Conservation (phyloP, 805 yeast species). For the Kodamaea jinghongensis region DNA sequence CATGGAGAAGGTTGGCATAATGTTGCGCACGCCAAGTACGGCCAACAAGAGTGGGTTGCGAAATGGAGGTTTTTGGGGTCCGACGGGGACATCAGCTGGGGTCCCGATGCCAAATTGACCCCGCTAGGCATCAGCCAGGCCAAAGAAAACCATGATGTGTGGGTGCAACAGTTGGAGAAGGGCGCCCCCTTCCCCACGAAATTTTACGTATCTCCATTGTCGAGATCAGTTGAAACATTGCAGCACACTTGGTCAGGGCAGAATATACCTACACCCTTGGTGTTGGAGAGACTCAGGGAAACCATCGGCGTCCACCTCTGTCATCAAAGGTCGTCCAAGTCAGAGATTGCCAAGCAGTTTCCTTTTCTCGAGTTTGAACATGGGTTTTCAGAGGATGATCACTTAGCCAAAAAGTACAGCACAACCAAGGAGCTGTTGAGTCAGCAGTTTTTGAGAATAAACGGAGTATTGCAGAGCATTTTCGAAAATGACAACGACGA, state of each 20-base stretch:
- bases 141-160: slow-evolving; percentile 19
- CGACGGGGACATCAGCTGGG: slow-evolving; percentile 24
- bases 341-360: slow-evolving; percentile 15
- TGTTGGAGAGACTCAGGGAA: slow-evolving; percentile 22
- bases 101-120: slow-evolving; percentile 27
- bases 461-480: slow-evolving; percentile 20
- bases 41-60: slow-evolving; percentile 20
- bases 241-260: slow-evolving; percentile 21
- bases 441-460: slow-evolving; percentile 20
- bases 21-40: slow-evolving; percentile 20
- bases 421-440: slow-evolving; percentile 15
- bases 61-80: slow-evolving; percentile 23
- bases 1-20: slow-evolving; percentile 31
- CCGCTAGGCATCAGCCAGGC: slow-evolving; percentile 24
- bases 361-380: slow-evolving; percentile 18
- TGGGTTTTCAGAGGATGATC: slow-evolving; percentile 21
- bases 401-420: slow-evolving; percentile 10
- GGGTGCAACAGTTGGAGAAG: slow-evolving; percentile 16
- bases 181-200: slow-evolving; percentile 25
- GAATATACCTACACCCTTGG: slow-evolving; percentile 16
- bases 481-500: slow-evolving; percentile 16
- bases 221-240: slow-evolving; percentile 22
- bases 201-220: slow-evolving; percentile 27
- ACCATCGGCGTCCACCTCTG: slow-evolving; percentile 26
- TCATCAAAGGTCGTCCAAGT: slow-evolving; percentile 20